Evolutionary conservation across 2,329 filamentous ascomycete genomes (phyloP).

Genomic region (Cytospora mali): DNA sequence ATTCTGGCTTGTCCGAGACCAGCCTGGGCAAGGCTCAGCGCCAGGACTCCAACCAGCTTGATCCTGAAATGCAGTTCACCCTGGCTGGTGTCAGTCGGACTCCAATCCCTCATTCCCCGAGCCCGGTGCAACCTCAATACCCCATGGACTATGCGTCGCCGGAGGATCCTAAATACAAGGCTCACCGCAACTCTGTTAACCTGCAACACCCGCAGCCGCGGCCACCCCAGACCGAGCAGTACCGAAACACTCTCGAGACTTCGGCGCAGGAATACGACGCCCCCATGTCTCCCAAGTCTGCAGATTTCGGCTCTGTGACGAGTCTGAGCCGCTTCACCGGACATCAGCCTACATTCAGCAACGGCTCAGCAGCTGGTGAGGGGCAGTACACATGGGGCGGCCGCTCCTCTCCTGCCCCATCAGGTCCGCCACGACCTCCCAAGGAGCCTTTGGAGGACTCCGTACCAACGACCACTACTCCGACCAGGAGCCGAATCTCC

Average conservation of each 20-base stretch:
- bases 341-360: conserved; percentile 51
- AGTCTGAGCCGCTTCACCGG: conserved; percentile 57
- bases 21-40: conserved; percentile 42
- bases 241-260: conserved; percentile 72
- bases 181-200: conserved; percentile 78
- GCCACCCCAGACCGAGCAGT: conserved; percentile 72
- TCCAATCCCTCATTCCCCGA: conserved; percentile 22
- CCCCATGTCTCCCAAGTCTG: conserved; percentile 61
- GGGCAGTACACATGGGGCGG: conserved; percentile 28
- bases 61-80: conserved; percentile 28
- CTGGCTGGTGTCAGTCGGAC: conserved; percentile 28
- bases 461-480: conserved; percentile 44
- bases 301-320: conserved; percentile 65
- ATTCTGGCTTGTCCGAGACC: conserved; percentile 58
- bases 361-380: conserved; percentile 42
- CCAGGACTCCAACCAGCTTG: conserved; percentile 32
- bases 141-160: conserved; percentile 48
- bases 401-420: conserved; percentile 45
- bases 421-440: conserved; percentile 59
- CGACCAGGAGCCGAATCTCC: conserved; percentile 50
- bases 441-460: conserved; percentile 60
- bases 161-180: conserved; percentile 79
- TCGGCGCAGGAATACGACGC: conserved; percentile 70
- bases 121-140: conserved; percentile 34
- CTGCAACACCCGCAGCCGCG: conserved; percentile 79